Evolutionary conservation across 163 green algal species (phyloP).

Genomic region (Scenedesmus sp.): DNA sequence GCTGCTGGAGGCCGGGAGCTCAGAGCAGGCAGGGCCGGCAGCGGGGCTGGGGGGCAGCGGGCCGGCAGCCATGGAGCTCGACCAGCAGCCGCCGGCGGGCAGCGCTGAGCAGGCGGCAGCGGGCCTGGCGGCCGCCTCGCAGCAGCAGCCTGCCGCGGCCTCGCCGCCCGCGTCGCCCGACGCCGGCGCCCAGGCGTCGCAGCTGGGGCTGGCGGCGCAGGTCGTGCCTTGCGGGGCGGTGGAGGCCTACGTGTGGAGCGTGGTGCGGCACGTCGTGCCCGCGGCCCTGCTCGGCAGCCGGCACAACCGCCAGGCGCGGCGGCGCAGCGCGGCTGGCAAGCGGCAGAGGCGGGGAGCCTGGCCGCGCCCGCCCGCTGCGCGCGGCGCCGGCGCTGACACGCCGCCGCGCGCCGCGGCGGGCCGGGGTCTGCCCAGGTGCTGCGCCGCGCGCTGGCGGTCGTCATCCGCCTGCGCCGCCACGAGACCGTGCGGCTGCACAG

Average conservation of each 20-base stretch:
- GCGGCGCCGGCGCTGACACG: too few relatives aligned
- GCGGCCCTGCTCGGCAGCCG: slow-evolving; percentile 63
- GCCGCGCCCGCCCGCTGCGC: too few relatives aligned
- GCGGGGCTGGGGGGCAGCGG: not conserved
- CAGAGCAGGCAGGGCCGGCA: not conserved
- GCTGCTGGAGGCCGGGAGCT: not conserved
- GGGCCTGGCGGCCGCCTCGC: not conserved
- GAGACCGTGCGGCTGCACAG: slow-evolving; percentile 73
- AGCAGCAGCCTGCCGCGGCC: not conserved
- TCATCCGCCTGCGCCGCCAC: slow-evolving; percentile 75
- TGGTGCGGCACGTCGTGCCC: slow-evolving; percentile 65
- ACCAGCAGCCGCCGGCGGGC: not conserved
- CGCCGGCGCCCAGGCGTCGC: too few relatives aligned
- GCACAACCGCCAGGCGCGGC: slow-evolving; percentile 21
- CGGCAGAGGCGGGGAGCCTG: too few relatives aligned
- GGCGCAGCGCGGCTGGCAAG: too few relatives aligned
- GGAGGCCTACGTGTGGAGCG: slow-evolving; percentile 73
- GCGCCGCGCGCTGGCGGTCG: slow-evolving; percentile 46
- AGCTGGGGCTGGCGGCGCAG: slow-evolving; percentile 44
- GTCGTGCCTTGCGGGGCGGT: slow-evolving; percentile 64
- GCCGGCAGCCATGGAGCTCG: not conserved
- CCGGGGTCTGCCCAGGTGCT: slow-evolving; percentile 39
- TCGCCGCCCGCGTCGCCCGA: slow-evolving; percentile 1
- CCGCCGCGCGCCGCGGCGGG: not conserved
- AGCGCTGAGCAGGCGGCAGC: not conserved